phyloP scores from a whole-genome alignment of 768 basidiomycete genomes.

The Pholiota molesta region DNA sequence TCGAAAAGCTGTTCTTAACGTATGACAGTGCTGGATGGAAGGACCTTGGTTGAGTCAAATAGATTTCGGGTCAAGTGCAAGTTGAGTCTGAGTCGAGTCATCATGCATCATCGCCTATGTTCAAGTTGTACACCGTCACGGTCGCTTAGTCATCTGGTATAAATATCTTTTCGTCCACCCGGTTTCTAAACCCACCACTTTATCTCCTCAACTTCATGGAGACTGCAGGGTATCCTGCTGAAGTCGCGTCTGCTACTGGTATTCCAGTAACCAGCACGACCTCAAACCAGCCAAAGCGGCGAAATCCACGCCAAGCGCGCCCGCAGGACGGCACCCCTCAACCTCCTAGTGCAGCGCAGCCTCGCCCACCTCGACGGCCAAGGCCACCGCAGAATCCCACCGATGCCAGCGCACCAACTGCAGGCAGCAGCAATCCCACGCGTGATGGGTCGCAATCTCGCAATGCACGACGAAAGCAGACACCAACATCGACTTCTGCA shows the following conservation, averaged over 20 bases:
- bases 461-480: conserved; percentile 7
- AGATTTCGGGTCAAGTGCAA: no score
- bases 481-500: neutral
- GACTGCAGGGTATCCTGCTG: neutral
- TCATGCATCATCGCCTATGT: no score
- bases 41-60: no score
- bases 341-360: neutral
- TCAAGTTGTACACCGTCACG: no score
- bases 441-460: conserved; percentile 8
- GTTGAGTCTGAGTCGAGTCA: no score
- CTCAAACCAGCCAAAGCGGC: neutral
- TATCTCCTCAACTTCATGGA: neutral
- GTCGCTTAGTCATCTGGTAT: neutral
- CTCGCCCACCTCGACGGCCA: neutral
- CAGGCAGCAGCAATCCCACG: neutral
- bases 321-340: neutral
- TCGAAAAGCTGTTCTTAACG: no score
- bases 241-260: neutral
- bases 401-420: conserved; percentile 18
- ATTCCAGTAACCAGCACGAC: neutral
- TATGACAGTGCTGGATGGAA: no score
- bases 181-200: no score
- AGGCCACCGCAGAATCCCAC: neutral
- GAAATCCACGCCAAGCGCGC: neutral
- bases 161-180: neutral